Percentiles rank a stretch among this genome's conserved stretches.
Evolutionary conservation across 139 green algal genomes (phyloP).

Genomic region (Auxenochlorella pyrenoidosa): DNA sequence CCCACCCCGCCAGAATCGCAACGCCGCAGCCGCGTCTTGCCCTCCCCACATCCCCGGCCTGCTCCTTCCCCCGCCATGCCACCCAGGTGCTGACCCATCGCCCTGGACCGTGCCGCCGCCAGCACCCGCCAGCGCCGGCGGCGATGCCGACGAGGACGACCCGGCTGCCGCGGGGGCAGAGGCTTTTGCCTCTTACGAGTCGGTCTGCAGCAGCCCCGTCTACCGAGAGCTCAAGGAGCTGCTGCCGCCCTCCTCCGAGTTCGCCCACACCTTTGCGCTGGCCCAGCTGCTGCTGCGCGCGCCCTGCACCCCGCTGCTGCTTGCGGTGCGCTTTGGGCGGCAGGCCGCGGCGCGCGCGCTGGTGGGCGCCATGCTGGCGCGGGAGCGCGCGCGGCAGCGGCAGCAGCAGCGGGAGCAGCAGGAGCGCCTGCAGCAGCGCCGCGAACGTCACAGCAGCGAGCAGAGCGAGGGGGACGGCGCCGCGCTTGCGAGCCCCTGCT

Average conservation of each 20-base stretch:
- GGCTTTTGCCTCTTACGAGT: not conserved
- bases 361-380: conserved; percentile 1
- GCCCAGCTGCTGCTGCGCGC: conserved; percentile 28
- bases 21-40: not conserved
- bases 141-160: not conserved
- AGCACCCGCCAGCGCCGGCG: not conserved
- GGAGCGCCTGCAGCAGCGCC: not conserved
- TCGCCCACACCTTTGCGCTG: conserved; percentile 13
- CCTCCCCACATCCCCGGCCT: not conserved
- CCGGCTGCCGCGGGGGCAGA: not conserved
- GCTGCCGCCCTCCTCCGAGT: not conserved
- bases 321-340: conserved; percentile 21
- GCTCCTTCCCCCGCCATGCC: too few species aligned
- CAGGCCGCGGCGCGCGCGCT: not conserved
- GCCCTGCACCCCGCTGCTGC: conserved; percentile 19
- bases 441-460: too few species aligned
- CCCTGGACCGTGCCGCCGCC: not conserved
- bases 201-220: not conserved
- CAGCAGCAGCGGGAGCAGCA: not conserved
- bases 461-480: too few species aligned
- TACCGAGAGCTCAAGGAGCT: conserved; percentile 1
- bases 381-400: not conserved
- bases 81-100: not conserved
- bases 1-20: not conserved
- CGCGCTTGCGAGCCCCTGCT: not conserved